Evolutionary conservation across 768 basidiomycete species (phyloP).

Genomic region (Dendrothele bispora): DNA sequence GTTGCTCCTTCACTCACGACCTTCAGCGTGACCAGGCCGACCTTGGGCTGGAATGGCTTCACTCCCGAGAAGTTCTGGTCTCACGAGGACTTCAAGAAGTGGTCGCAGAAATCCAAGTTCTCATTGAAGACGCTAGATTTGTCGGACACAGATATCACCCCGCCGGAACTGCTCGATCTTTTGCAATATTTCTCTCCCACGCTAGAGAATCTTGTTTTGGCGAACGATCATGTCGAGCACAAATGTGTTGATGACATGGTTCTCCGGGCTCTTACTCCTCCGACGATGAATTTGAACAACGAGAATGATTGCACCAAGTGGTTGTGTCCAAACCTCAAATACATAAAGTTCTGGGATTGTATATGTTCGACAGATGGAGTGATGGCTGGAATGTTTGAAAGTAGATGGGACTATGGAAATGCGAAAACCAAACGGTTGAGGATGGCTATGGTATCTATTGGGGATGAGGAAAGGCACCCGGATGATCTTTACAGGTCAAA

Average conservation of each 20-base stretch:
- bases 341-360: neutral
- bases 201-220: neutral
- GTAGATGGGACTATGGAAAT: neutral
- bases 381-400: neutral
- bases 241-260: neutral
- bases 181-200: neutral
- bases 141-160: neutral
- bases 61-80: neutral
- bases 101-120: neutral
- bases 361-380: neutral
- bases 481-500: too few species aligned
- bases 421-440: neutral
- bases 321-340: neutral
- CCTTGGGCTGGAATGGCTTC: neutral
- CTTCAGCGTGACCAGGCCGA: neutral
- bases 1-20: neutral
- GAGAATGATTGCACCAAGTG: neutral
- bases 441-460: neutral
- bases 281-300: too few species aligned
- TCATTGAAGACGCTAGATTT: neutral
- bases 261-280: neutral
- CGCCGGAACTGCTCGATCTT: neutral
- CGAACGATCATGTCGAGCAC: neutral
- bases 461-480: neutral
- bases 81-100: neutral